Conservation (phyloP, 2,329 filamentous ascomycete genomes). For the Myriosclerotinia duriaeana region DNA sequence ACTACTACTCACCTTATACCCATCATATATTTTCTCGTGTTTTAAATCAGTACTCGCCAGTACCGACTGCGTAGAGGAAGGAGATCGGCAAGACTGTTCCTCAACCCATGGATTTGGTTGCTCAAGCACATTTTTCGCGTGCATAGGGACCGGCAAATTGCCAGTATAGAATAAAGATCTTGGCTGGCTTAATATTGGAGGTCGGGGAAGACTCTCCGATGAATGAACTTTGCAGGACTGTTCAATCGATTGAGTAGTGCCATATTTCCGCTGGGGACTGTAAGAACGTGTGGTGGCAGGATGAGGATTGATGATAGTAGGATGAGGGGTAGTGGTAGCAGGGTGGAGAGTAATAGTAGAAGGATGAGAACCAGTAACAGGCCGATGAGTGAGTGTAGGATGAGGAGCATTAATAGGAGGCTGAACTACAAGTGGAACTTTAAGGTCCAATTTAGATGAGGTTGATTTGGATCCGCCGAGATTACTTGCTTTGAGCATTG, state of each 20-base stretch:
- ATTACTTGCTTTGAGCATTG: slow-evolving; percentile 6
- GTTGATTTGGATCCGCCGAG: neutral
- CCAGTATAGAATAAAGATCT: slow-evolving; percentile 7
- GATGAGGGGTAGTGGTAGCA: neutral
- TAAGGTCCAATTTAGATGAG: neutral
- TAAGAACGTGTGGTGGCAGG: neutral
- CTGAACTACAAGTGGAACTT: neutral
- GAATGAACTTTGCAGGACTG: neutral
- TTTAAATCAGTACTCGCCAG: neutral
- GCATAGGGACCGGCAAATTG: slow-evolving; percentile 2
- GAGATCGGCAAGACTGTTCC: neutral
- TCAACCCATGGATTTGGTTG: slow-evolving; percentile 3
- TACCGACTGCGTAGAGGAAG: slow-evolving; percentile 3
- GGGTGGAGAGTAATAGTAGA: neutral
- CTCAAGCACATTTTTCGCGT: slow-evolving; percentile 9
- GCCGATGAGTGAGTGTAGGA: neutral
- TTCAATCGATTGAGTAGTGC: neutral
- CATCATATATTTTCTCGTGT: neutral
- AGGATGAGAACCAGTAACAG: neutral
- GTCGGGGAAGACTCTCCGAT: neutral
- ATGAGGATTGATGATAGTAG: neutral
- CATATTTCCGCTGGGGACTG: neutral
- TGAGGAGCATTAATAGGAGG: neutral
- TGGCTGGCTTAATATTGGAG: slow-evolving; percentile 9
- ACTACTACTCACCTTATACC: neutral